Evolutionary conservation across 345 rosid genomes (phyloP), one percentile per base, ranked within the genome.

Genomic region (Eutrema heterophyllum): DNA sequence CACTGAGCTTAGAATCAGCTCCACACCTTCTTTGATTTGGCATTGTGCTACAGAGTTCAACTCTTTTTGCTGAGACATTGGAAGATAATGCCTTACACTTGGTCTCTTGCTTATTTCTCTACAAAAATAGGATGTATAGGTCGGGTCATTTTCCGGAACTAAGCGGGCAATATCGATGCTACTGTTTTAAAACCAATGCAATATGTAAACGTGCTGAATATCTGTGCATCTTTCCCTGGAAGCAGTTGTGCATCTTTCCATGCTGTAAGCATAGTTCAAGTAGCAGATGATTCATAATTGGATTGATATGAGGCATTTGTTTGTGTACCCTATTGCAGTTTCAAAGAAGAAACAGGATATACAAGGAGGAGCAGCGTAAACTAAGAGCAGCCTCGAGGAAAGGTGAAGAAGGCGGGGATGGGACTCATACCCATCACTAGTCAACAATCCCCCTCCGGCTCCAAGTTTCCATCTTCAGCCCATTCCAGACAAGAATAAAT

Each of bases 321-420:
- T 6, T 67, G 40, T 61, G 61, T 71, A 39, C 54, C 41, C 32
- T 68, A 30, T 78, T 79, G 74, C 90, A 90, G 98, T 95, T 92
- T 76, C 90, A 90, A 75, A 82, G 99, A 54, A 88, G 99, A 75
- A 95, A 95, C 71, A 84, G 97, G 44, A 86, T 95, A 59, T 95
- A 95, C 82, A 95, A 95, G 82, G 99, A 95, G 83, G 99, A 95
- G 81, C 94, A 95, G 81, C 97, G 97, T 26, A 88, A 90, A 70
- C 74, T 92, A 70, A 81, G 97, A 59, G 94, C 99, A n/a, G 97
- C 93, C 38, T 78, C 88, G 0, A 85, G 83, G 53, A 88, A 88
- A 70, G 81, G 26, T 58, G 86, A 82, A 64, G 85, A 81, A 0
- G 89, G 70, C 2, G 91, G 67, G 30, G 89, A 80, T 40, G 88